Evolutionary conservation across 2,329 filamentous ascomycete species (phyloP), one percentile per base, ranked within the genome.

Genomic region (Monilinia laxa): DNA sequence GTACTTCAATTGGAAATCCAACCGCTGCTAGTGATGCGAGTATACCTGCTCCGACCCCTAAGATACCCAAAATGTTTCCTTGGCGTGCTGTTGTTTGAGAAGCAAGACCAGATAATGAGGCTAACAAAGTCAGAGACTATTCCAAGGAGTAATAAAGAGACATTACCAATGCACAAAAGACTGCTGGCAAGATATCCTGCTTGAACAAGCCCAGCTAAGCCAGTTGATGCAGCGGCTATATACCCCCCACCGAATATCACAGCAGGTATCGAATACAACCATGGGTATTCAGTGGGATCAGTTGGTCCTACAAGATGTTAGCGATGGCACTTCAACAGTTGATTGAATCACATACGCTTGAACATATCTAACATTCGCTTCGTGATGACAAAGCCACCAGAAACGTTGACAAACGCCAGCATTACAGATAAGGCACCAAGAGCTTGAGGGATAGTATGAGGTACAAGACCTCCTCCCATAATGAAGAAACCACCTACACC

Each of bases 331-430:
- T 10, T n/a, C 18, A 4, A 16, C 1, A 14, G 31, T 31, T 16
- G 9, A 51, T 11, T 18, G 2, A 20, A 31, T 16, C 7, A 76
- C 84, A 73, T 75, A 82, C 90, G 85, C 75, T 90, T 90, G 76
- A 94, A 94, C 91, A 94, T 94, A 76, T 96, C 92, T 54, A 97
- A 82, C 93, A 97, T 97, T 70, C 93, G 85, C 79, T 96, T 96
- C 3, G 92, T 96, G 68, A 97, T 92, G 54, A 96, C 90, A 69
- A 97, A 97, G 0, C 93, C 93, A 67, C 93, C 93, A 0, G 90
- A 89, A 3, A 97, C 88, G 71, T 96, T 96, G 69, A 96, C 90
- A 75, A 95, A 96, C 0, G 92, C 92, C 25, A 97, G 80, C 6
- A 95, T 81, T 1, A 96, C 93, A 1, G 92, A 96, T 1, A 87